A percentile compares a stretch with the other conserved stretches of the same genome.
Evolutionary conservation across 805 yeast genomes (phyloP).

Genomic region (Kluyveromyces aestuarii): DNA sequence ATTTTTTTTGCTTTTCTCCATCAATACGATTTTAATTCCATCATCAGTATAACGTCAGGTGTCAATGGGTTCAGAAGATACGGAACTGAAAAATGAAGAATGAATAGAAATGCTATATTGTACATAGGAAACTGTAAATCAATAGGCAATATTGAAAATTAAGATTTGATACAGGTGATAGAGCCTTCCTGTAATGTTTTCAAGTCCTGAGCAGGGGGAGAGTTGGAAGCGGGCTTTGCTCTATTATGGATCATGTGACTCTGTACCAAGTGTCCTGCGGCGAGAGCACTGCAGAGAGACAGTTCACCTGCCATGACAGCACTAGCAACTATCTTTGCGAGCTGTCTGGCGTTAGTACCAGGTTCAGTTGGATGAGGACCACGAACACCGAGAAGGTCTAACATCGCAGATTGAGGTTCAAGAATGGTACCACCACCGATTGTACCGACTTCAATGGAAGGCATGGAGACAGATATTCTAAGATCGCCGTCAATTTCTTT

Average conservation of each 20-base stretch:
- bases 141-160: constrained; percentile 4
- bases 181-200: constrained; percentile 60
- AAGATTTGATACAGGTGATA: constrained; percentile 64
- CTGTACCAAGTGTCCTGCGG: constrained; percentile 97
- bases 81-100: background rate
- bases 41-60: too few species aligned
- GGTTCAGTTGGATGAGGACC: constrained; percentile 94
- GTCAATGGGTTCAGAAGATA: too few species aligned
- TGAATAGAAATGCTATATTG: background rate
- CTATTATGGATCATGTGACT: constrained; percentile 96
- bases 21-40: too few species aligned
- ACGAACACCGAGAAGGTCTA: constrained; percentile 85
- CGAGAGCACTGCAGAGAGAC: constrained; percentile 89
- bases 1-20: too few species aligned
- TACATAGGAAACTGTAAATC: background rate
- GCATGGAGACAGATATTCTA: constrained; percentile 96
- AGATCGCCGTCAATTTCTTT: constrained; percentile 73
- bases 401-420: constrained; percentile 95
- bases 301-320: constrained; percentile 95
- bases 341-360: constrained; percentile 88
- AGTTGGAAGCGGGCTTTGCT: constrained; percentile 38
- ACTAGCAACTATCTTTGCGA: constrained; percentile 87
- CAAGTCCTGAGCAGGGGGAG: constrained; percentile 30
- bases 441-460: constrained; percentile 97
- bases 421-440: constrained; percentile 98